These are phyloP conservation scores for Ustilago hordei DNA, from an alignment of 1,284 basidiomycete genomes.

Conservation along the genomic window DNA sequence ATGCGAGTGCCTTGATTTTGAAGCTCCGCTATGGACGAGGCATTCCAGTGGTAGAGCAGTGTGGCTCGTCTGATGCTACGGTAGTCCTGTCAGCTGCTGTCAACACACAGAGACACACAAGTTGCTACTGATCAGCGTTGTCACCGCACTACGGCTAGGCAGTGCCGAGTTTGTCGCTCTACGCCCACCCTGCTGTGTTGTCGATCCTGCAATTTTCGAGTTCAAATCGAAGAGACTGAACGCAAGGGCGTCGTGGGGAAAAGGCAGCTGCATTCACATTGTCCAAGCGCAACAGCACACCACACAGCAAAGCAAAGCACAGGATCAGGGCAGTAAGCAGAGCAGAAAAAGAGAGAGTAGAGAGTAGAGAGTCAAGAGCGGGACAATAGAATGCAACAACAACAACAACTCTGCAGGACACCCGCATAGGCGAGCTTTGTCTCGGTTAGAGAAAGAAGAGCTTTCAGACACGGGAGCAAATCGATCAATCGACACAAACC, in stretches of 20 bases:
- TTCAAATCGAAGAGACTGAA: neutral
- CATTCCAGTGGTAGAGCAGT: neutral
- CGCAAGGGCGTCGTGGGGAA: neutral
- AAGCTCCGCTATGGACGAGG: constrained; percentile 14
- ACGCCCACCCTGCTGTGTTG: constrained; percentile 1
- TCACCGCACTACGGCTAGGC: neutral
- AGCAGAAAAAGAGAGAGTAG: neutral
- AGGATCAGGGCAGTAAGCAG: neutral
- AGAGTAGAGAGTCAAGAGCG: neutral
- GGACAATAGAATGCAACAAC: constrained; percentile 3
- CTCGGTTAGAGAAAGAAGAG: constrained; percentile 3
- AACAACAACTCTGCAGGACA: neutral
- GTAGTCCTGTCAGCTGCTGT: neutral
- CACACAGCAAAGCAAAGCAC: neutral
- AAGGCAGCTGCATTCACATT: neutral
- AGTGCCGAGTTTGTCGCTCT: neutral
- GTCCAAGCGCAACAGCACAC: neutral
- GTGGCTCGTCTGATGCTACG: neutral
- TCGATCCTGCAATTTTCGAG: neutral
- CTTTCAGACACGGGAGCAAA: neutral
- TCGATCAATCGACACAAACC: constrained; percentile 5
- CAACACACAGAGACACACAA: neutral
- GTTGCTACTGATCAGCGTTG: neutral
- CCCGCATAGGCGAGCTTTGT: constrained; percentile 7
- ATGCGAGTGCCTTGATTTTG: constrained; percentile 15